These are phyloP conservation scores for Hypomontagnella monticulosa DNA, from an alignment of 495 filamentous ascomycete species.

Conservation along the genomic window DNA sequence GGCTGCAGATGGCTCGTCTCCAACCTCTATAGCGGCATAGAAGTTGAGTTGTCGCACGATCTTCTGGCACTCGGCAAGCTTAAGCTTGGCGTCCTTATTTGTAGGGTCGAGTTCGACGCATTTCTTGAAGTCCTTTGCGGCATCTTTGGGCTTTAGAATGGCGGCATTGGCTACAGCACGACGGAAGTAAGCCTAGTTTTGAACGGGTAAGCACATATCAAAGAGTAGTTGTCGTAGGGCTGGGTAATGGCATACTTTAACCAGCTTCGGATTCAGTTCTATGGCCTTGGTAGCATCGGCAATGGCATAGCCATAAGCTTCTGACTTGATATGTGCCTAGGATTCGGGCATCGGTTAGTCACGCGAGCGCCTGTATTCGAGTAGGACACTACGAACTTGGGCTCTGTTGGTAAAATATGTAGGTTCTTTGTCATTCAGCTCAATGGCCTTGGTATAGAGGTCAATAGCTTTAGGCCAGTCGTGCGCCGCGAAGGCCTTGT, in stretches of 20 bases:
- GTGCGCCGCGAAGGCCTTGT: constrained; percentile 87
- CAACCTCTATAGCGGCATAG: constrained; percentile 92
- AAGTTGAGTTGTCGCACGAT: constrained; percentile 90
- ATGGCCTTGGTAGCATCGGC: constrained; percentile 93
- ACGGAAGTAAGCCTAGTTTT: constrained; percentile 87
- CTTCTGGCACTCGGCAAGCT: constrained; percentile 91
- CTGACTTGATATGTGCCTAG: constrained; percentile 92
- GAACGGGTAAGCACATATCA: constrained; percentile 5
- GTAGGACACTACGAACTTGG: constrained; percentile 68
- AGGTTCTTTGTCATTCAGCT: constrained; percentile 81
- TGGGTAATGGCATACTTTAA: constrained; percentile 68
- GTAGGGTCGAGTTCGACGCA: constrained; percentile 85
- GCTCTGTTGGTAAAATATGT: constrained; percentile 94
- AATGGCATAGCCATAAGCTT: constrained; percentile 92
- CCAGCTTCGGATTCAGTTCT: constrained; percentile 85
- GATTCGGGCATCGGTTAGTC: constrained; percentile 49
- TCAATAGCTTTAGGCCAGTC: constrained; percentile 89
- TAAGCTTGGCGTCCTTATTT: constrained; percentile 90
- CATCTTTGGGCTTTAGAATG: constrained; percentile 85
- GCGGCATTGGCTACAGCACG: constrained; percentile 90
- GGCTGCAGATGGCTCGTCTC: constrained; percentile 88
- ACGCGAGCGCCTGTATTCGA: constrained; percentile 50
- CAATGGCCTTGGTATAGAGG: constrained; percentile 90
- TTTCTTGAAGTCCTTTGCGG: constrained; percentile 89
- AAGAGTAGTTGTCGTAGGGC: not conserved